Conservation (phyloP, 2,329 filamentous ascomycete species). For the Botrytis medusae region DNA sequence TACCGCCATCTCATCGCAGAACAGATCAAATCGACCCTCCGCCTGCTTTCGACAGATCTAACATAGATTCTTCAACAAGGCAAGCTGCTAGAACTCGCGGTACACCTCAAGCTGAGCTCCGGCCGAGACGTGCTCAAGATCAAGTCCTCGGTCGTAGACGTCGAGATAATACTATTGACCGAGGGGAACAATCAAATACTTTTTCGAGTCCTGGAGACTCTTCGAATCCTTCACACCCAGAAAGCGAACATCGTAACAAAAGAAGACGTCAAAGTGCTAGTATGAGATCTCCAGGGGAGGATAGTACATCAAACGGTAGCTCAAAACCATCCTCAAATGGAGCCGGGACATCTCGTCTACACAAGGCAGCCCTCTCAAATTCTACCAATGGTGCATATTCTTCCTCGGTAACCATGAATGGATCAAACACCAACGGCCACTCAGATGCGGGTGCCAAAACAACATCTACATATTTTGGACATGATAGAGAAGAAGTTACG, state of each 20-base stretch:
- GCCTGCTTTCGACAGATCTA: background rate
- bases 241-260: conserved; percentile 49
- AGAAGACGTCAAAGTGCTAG: conserved; percentile 56
- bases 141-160: conserved; percentile 57
- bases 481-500: conserved; percentile 90
- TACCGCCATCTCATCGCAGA: conserved; percentile 28
- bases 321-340: conserved; percentile 58
- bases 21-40: background rate
- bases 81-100: conserved; percentile 8
- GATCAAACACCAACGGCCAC: conserved; percentile 43
- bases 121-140: conserved; percentile 22
- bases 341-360: conserved; percentile 45
- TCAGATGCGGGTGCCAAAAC: conserved; percentile 27
- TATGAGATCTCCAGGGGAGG: conserved; percentile 64
- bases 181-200: conserved; percentile 42
- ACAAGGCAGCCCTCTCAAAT: conserved; percentile 44
- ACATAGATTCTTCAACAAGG: conserved; percentile 20
- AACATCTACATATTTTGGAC: conserved; percentile 66
- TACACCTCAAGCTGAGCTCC: background rate
- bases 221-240: conserved; percentile 25
- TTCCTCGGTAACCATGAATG: conserved; percentile 52
- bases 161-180: conserved; percentile 45
- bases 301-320: conserved; percentile 54
- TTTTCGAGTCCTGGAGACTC: conserved; percentile 34
- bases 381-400: conserved; percentile 52